These are phyloP conservation scores for Clarkia xantiana DNA, from an alignment of 345 rosid genomes.

Conservation along the genomic window DNA sequence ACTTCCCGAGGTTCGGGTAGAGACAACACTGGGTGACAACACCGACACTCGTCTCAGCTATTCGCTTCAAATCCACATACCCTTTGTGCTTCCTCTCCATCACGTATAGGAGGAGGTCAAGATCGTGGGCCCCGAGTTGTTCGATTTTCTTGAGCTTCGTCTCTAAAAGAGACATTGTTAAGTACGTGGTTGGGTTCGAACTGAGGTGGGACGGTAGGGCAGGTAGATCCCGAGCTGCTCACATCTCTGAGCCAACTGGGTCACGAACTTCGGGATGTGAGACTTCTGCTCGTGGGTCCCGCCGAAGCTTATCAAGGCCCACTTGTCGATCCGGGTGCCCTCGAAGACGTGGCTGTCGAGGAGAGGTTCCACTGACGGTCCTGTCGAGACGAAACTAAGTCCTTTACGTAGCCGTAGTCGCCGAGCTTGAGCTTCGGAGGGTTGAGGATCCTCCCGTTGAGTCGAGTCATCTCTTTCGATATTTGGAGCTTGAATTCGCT, in stretches of 20 bases:
- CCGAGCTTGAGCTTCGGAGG: slow-evolving; percentile 96
- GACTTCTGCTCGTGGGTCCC: slow-evolving; percentile 67
- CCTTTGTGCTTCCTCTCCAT: slow-evolving; percentile 97
- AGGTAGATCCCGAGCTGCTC: slow-evolving; percentile 76
- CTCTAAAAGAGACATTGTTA: slow-evolving; percentile 57
- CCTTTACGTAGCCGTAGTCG: slow-evolving; percentile 42
- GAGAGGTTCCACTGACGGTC: slow-evolving; percentile 77
- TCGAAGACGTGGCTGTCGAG: slow-evolving; percentile 57
- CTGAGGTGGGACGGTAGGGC: slow-evolving; percentile 34
- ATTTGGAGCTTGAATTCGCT: slow-evolving; percentile 65
- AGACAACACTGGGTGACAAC: slow-evolving; percentile 86
- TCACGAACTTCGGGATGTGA: slow-evolving; percentile 59
- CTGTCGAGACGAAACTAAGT: slow-evolving; percentile 43
- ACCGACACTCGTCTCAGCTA: slow-evolving; percentile 83
- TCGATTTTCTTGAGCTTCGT: slow-evolving; percentile 62
- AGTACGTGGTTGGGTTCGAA: slow-evolving; percentile 67
- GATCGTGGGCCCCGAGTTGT: slow-evolving; percentile 46
- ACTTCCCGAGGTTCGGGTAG: slow-evolving; percentile 63
- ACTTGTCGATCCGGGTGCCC: slow-evolving; percentile 58
- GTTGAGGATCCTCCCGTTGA: slow-evolving; percentile 72
- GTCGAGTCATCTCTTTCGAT: slow-evolving; percentile 69
- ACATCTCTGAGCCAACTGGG: slow-evolving; percentile 72
- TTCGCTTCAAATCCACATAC: slow-evolving; percentile 76
- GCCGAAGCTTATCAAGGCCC: slow-evolving; percentile 88
- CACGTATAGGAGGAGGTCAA: slow-evolving; percentile 67